Base-by-base conservation (phyloP, 306 rosid genomes). In the Boehmeria nivea region DNA sequence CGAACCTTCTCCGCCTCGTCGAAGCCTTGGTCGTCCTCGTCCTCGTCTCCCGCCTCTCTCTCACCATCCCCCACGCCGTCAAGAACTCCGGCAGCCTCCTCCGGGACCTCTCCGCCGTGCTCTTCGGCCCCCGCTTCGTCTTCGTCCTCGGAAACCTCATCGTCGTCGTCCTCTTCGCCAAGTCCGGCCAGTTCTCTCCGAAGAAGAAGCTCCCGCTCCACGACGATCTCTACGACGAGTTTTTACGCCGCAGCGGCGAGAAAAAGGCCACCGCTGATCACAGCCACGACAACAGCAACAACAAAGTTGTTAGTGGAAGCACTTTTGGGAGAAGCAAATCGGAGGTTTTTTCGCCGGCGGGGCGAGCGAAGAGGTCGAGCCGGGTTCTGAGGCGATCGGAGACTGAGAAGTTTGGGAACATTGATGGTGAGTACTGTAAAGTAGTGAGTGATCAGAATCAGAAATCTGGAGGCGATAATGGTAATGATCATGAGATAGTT, bases 141-240 rank as follows among this genome's bases (percentile, higher is more conserved):
- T 90, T 90, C 18, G 57, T 90, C 0, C 16, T 90, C 1, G 98
- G 98, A 43, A 90, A 90, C 67, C 42, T 63, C 7, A 90, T 90
- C 3, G 65, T 90, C 63, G 80, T 90, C 81, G 63, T 78, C 19
- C 74, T 90, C 13, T 82, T 87, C 19, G 91, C 66, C 10, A 77
- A 80, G 54, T 80, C 95, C 0, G 89, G 91, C 6, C 67, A 64
- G 8, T 86, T 82, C 57, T 54, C 13, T 23, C 16, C 56, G 4
- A 78, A 43, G 15, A 59, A 40, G 17, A 40, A 40, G 15, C 6
- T n/a, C 15, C 10, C 45, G 15, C 16, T 12, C 4, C 45, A 40
- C 45, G 45, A 49, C 3, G 79, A 80, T 66, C 57, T 80, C 14
- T 90, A 80, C 38, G 77, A 84, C 3, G 80, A 86, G 54, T 66